Conservation (phyloP, 495 filamentous ascomycete genomes). For the Penicillium ochrochloron region DNA sequence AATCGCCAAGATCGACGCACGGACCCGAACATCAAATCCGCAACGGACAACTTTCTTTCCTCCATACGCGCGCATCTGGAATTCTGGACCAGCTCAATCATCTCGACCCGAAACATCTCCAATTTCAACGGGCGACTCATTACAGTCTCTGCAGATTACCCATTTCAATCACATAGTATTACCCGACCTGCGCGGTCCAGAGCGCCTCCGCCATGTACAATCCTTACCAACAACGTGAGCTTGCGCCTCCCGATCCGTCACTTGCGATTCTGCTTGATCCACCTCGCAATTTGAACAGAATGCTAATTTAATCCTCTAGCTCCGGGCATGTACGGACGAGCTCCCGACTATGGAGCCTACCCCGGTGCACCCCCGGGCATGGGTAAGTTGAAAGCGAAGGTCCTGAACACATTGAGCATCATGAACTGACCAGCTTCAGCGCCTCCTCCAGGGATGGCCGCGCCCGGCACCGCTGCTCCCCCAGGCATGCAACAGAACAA, state of each 20-base stretch:
- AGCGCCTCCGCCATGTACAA: constrained; percentile 66
- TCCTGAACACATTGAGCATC: background rate
- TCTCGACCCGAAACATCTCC: background rate
- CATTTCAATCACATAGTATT: background rate
- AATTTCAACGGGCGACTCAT: background rate
- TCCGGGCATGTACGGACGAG: constrained; percentile 65
- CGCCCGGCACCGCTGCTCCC: constrained; percentile 77
- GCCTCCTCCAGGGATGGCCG: constrained; percentile 51
- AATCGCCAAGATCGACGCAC: constrained; percentile 26
- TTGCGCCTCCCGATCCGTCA: constrained; percentile 7
- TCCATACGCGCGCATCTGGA: background rate
- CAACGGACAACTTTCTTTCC: constrained; percentile 24
- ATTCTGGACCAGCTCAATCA: background rate
- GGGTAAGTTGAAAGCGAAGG: constrained; percentile 58
- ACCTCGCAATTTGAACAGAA: background rate
- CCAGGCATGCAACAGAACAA: constrained; percentile 80
- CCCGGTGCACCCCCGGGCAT: constrained; percentile 84
- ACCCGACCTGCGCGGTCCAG: background rate
- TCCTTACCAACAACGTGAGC: constrained; percentile 76
- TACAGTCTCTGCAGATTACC: background rate
- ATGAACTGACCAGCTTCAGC: constrained; percentile 34
- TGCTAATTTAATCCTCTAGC: constrained; percentile 34
- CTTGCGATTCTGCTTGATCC: background rate
- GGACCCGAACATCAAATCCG: constrained; percentile 18
- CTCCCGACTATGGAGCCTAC: constrained; percentile 69